Evolutionary conservation across 2,329 filamentous ascomycete species (phyloP).

Genomic region (Aurifilum marmelostoma): DNA sequence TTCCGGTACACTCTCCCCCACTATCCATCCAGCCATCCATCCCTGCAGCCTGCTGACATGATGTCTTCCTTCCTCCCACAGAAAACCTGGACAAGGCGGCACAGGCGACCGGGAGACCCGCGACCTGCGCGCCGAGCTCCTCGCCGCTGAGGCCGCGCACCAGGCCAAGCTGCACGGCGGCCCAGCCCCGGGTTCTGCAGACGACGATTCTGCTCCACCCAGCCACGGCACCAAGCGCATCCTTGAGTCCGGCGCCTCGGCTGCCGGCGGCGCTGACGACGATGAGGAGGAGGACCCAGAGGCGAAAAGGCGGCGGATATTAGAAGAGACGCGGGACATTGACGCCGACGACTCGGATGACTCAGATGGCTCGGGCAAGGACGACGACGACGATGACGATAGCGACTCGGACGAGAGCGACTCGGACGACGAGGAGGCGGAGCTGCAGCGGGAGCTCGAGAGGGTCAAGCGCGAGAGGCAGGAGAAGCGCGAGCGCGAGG

Average conservation of each 20-base stretch:
- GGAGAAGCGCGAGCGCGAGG: conserved; percentile 79
- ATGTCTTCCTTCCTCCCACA: conserved; percentile 36
- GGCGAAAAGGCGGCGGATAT: conserved; percentile 80
- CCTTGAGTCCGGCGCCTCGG: conserved; percentile 53
- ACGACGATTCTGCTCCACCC: conserved; percentile 30
- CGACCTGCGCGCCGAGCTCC: conserved; percentile 86
- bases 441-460: conserved; percentile 89
- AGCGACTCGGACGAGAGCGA: conserved; percentile 61
- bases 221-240: conserved; percentile 63
- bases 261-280: conserved; percentile 40
- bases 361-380: conserved; percentile 33
- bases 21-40: neutral
- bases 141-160: conserved; percentile 85
- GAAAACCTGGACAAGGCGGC: conserved; percentile 87
- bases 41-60: neutral
- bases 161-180: conserved; percentile 81
- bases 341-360: conserved; percentile 75
- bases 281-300: conserved; percentile 69
- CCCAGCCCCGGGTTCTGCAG: conserved; percentile 41
- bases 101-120: conserved; percentile 68
- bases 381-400: conserved; percentile 55
- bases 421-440: conserved; percentile 82
- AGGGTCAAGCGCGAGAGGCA: conserved; percentile 89
- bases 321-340: conserved; percentile 86
- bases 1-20: conserved; percentile 59